These are phyloP conservation scores for Rosellinia necatrix DNA, from an alignment of 2,329 filamentous ascomycete genomes.

Conservation along the genomic window DNA sequence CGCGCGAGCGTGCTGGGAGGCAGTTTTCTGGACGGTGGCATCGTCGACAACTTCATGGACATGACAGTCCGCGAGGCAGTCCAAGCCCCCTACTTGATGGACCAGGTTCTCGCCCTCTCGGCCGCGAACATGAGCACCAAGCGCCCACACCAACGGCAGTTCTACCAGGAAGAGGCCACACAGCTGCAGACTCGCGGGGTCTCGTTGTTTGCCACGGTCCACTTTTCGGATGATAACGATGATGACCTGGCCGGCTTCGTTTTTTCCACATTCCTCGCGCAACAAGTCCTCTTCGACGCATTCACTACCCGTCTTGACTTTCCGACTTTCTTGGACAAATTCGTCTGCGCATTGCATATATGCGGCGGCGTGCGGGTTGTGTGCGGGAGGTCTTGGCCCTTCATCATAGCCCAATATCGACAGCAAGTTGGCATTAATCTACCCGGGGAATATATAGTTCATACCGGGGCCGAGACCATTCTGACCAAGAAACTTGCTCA, in stretches of 20 bases:
- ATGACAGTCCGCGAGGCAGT: conserved; percentile 35
- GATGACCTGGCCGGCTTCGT: conserved; percentile 30
- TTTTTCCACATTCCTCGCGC: conserved; percentile 33
- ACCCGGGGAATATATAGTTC: not conserved
- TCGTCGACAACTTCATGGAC: conserved; percentile 28
- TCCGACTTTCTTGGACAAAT: conserved; percentile 21
- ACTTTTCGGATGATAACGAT: conserved; percentile 13
- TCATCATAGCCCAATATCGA: conserved; percentile 11
- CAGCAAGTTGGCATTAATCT: conserved; percentile 9
- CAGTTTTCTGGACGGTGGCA: conserved; percentile 19
- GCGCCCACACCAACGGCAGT: conserved; percentile 21
- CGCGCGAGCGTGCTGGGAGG: conserved; percentile 34
- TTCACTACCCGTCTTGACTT: conserved; percentile 17
- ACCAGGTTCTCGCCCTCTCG: conserved; percentile 51
- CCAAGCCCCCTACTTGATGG: conserved; percentile 50
- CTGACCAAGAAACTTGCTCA: conserved; percentile 8
- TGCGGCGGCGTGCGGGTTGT: conserved; percentile 29
- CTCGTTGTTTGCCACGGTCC: conserved; percentile 19
- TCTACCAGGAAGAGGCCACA: conserved; percentile 30
- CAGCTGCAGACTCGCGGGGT: conserved; percentile 30
- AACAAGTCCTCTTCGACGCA: conserved; percentile 33
- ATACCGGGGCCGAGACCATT: not conserved
- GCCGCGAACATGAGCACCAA: conserved; percentile 48
- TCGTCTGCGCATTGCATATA: conserved; percentile 26
- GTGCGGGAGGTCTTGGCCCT: conserved; percentile 12